phyloP scores from a whole-genome alignment of 163 green algal species.

The Chloromonas sp. region DNA sequence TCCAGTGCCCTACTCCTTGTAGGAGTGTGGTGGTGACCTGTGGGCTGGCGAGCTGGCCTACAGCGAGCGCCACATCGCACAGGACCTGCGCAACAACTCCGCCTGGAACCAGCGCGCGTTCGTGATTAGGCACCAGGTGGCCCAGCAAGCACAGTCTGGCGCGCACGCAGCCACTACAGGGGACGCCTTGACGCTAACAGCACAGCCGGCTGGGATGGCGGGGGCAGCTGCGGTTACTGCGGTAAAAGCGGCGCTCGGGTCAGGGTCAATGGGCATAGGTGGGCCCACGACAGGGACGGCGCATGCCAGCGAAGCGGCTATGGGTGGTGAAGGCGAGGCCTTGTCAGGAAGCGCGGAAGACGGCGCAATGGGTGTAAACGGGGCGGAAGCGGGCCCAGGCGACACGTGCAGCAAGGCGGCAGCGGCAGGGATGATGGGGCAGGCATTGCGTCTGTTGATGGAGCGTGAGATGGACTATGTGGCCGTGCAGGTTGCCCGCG shows the following conservation, averaged over 20 bases:
- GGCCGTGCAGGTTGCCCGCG: conserved; percentile 30
- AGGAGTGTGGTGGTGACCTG: conserved; percentile 20
- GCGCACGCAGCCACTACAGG: no score
- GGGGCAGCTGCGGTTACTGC: neutral
- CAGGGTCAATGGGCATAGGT: neutral
- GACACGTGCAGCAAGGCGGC: neutral
- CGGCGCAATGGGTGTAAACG: neutral
- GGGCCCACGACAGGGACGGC: neutral
- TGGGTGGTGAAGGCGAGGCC: neutral
- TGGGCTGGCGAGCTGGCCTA: conserved; percentile 74
- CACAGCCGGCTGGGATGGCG: neutral
- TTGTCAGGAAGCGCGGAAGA: neutral
- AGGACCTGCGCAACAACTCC: conserved; percentile 89
- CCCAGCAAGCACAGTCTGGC: neutral
- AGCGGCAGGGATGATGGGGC: neutral
- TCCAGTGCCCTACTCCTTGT: no score
- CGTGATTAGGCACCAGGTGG: conserved; percentile 24
- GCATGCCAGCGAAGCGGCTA: neutral
- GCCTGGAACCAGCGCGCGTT: conserved; percentile 80
- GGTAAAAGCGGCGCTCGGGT: neutral
- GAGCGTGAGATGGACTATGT: conserved; percentile 57
- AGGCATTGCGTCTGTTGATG: neutral
- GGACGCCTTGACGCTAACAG: no score
- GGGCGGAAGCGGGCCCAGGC: neutral
- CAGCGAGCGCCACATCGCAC: conserved; percentile 43